Conservation (phyloP, 768 basidiomycete genomes). For the Phanerochaete carnosa region DNA sequence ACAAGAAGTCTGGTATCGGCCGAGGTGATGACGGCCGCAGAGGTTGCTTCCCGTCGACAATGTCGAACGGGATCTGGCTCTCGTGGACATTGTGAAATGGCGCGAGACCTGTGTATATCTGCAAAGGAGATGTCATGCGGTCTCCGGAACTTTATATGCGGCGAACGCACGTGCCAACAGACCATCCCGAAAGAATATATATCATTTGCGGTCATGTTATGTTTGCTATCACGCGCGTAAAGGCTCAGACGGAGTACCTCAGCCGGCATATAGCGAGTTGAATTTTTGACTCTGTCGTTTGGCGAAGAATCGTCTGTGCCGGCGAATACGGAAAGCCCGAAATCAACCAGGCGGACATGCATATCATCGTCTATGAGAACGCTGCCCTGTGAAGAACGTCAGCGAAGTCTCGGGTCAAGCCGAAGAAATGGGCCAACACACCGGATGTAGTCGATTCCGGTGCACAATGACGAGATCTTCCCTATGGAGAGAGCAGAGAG, state of each 20-base stretch:
- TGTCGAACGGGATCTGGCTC: background rate
- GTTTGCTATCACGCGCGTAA: background rate
- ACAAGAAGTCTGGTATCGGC: background rate
- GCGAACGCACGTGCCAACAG: background rate
- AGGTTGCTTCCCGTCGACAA: background rate
- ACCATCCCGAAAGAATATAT: background rate
- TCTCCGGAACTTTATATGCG: too few relatives aligned
- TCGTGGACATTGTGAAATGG: background rate
- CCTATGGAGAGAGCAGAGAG: too few relatives aligned
- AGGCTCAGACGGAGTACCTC: background rate
- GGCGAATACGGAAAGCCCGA: slow-evolving; percentile 1
- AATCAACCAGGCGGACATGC: slow-evolving; percentile 7
- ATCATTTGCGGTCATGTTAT: background rate
- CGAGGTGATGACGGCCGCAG: background rate
- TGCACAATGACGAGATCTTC: too few relatives aligned
- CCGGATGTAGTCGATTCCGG: too few relatives aligned
- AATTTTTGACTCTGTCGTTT: background rate
- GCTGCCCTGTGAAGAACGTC: too few relatives aligned
- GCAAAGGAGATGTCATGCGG: too few relatives aligned
- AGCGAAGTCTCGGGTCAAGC: too few relatives aligned
- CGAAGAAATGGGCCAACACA: too few relatives aligned
- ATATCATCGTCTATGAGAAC: slow-evolving; percentile 9
- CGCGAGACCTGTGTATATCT: background rate
- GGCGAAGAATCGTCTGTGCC: background rate
- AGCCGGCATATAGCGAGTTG: background rate